Base-by-base conservation (phyloP, 768 basidiomycete genomes). In the Mrakia frigida region DNA sequence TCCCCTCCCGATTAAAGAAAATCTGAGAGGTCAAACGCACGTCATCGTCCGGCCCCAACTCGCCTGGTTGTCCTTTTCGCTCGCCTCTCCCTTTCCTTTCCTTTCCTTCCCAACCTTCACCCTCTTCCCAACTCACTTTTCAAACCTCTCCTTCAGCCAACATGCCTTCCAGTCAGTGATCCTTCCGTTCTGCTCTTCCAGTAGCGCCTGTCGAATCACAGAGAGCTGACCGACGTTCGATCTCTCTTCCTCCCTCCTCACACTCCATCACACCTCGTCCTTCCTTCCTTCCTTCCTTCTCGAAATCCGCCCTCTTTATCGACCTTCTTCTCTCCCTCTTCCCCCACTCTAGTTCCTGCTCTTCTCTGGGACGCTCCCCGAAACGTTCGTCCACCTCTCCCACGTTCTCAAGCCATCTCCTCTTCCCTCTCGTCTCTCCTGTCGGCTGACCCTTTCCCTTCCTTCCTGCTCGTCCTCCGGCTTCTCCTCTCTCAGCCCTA, bases 281-380 rank as follows among this genome's bases (percentile, higher is more conserved):
- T 3, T 68, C 25, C 14, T 3, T 68, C 39, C 37, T 68, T 21
- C 61, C n/a, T 37, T 63, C 60, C 7, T 28, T 39, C 21, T 7
- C 37, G 25, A n/a, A n/a, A n/a, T n/a, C n/a, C 65, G 21, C 37
- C 18, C 33, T 23, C n/a, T n/a, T 21, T 14, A 52, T 46, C 43
- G 18, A 18, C 46, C 41, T 50, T 31, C 59, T 4, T 28, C 28
- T 39, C 60, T 39, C 60, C 1, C 41, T 33, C 53, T 31, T 50
- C 37, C 25, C 14, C 18, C 43, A 0, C 35, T 43, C 65, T 18
- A 68, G 65, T 75, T 28, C 74, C 70, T 10, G 46, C 75, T 31
- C 75, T 76, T 56, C 31, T 76, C 63, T 76, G 75, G 75, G 75
- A 76, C 50, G 31, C 70, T 68, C 76, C 76, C 50, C 70, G 71